phyloP scores from a whole-genome alignment of 768 basidiomycete genomes.

The Podaxis sp. region DNA sequence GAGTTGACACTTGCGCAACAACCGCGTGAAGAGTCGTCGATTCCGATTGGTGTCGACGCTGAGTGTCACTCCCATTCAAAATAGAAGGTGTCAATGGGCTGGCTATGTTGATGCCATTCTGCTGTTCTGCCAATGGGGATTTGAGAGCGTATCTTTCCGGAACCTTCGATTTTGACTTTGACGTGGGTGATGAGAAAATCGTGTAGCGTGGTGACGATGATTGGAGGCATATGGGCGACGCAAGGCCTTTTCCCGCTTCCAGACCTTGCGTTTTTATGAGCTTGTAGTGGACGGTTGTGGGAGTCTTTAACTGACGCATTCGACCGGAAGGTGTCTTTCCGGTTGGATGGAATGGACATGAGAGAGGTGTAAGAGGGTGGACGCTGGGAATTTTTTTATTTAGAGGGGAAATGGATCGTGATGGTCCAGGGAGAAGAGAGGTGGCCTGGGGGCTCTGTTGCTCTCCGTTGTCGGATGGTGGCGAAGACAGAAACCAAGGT shows the following conservation, averaged over 20 bases:
- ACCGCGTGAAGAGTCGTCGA: neutral
- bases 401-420: neutral
- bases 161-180: neutral
- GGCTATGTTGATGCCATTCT: neutral
- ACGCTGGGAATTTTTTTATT: neutral
- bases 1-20: neutral
- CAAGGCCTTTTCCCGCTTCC: slow-evolving; percentile 14
- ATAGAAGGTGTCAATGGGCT: slow-evolving; percentile 2
- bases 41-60: neutral
- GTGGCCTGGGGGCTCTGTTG: slow-evolving; percentile 8
- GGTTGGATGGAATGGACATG: neutral
- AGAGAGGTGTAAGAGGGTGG: neutral
- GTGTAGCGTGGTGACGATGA: neutral
- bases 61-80: slow-evolving; percentile 13
- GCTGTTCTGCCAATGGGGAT: slow-evolving; percentile 1
- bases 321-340: neutral
- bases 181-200: neutral
- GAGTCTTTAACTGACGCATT: neutral
- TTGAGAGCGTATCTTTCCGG: neutral
- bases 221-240: slow-evolving; percentile 20
- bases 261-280: neutral
- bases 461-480: slow-evolving; percentile 17
- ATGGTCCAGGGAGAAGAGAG: neutral
- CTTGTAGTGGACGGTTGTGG: neutral
- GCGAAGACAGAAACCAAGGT: slow-evolving; percentile 27